phyloP scores from a whole-genome alignment of 1,139 yeast species.

The Suhomyces terraborum region DNA sequence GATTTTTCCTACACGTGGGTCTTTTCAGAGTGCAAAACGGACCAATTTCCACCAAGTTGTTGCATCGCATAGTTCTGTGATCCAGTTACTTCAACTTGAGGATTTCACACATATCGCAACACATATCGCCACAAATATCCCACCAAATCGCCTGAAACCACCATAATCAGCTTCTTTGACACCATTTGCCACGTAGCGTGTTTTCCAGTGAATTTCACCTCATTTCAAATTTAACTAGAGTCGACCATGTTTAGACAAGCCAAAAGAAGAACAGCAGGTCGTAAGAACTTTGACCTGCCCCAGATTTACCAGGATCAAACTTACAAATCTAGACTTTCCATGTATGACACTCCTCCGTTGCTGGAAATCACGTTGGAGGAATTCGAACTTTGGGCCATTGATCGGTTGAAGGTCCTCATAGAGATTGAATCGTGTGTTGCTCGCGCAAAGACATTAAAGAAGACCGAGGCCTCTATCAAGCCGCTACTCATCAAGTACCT shows the following conservation, averaged over 20 bases:
- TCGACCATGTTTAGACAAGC: slow-evolving; percentile 80
- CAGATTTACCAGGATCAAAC: slow-evolving; percentile 21
- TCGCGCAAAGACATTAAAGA: slow-evolving; percentile 64
- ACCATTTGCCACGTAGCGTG: too few relatives aligned
- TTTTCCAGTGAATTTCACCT: neutral
- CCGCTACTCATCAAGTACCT: slow-evolving; percentile 66
- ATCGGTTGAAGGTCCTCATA: slow-evolving; percentile 76
- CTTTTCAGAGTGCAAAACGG: too few relatives aligned
- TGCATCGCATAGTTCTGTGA: too few relatives aligned
- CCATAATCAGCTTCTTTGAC: too few relatives aligned
- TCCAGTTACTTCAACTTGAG: too few relatives aligned
- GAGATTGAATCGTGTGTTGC: slow-evolving; percentile 79
- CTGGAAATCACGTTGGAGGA: slow-evolving; percentile 88
- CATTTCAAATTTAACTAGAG: neutral
- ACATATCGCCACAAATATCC: too few relatives aligned
- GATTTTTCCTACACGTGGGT: too few relatives aligned
- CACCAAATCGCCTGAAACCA: too few relatives aligned
- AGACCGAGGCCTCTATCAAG: slow-evolving; percentile 62
- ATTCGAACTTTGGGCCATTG: slow-evolving; percentile 95
- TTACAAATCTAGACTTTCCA: slow-evolving; percentile 49
- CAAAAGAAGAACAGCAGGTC: slow-evolving; percentile 74
- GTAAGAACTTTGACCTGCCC: slow-evolving; percentile 61
- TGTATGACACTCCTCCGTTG: slow-evolving; percentile 75
- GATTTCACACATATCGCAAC: too few relatives aligned
- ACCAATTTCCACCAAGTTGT: too few relatives aligned